Base-by-base conservation (phyloP, 1,284 basidiomycete species). In the Hemileia vastatrix region DNA sequence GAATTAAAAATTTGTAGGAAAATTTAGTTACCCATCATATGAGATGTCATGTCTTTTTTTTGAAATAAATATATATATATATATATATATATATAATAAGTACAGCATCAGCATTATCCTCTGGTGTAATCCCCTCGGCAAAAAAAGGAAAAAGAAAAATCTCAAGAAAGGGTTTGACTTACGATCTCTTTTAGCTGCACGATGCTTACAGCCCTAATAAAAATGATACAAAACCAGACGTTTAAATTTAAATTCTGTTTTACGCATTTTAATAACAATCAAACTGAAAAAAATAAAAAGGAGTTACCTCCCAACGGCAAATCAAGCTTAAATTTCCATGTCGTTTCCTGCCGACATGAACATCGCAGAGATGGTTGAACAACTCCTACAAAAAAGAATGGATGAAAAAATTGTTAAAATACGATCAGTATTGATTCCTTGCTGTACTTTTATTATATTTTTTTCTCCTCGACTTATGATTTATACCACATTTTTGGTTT, bases 1-100 rank as follows among this genome's bases (percentile, higher is more conserved):
- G n/a, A n/a, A n/a, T n/a, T n/a, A n/a, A n/a, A n/a, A n/a, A n/a
- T n/a, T n/a, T n/a, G n/a, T n/a, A n/a, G n/a, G n/a, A n/a, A n/a
- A n/a, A n/a, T n/a, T n/a, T n/a, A n/a, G n/a, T 55, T 40, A 62
- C 59, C 59, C 59, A 62, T 62, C 59, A 62, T 62, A 44, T 62
- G 59, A 31, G 59, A 62, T 6, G 59, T 62, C 59, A 62, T 62
- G 49, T 62, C 59, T n/a, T n/a, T n/a, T n/a, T n/a, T n/a, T n/a
- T n/a, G n/a, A n/a, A n/a, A n/a, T n/a, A n/a, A n/a, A n/a, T n/a
- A n/a, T n/a, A n/a, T n/a, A n/a, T n/a, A n/a, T n/a, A n/a, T n/a
- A n/a, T n/a, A n/a, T n/a, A n/a, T n/a, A n/a, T n/a, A n/a, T n/a
- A n/a, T 62, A 19, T 4, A 54, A 36, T 36, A 33, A 44, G 23